A percentile compares a stretch with the other conserved stretches of the same genome.
Conservation (phyloP, 805 yeast species). For the Candida yuanshanica region DNA sequence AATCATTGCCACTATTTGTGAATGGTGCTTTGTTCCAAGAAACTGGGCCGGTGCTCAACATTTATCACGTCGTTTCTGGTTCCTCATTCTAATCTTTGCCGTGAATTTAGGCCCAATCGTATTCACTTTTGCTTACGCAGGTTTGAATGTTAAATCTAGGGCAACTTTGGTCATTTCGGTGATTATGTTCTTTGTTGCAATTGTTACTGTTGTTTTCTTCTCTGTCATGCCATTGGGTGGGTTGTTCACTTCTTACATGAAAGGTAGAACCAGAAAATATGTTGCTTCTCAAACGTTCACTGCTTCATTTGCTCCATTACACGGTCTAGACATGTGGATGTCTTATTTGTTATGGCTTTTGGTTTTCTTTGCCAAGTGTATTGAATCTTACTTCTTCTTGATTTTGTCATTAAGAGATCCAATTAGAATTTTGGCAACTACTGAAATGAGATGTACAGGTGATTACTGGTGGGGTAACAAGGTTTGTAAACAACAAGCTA, state of each 20-base stretch:
- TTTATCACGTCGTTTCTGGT: constrained; percentile 78
- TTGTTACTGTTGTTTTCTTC: constrained; percentile 79
- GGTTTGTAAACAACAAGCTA: constrained; percentile 82
- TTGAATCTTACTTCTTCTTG: constrained; percentile 91
- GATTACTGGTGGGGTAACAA: constrained; percentile 79
- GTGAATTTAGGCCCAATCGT: constrained; percentile 82
- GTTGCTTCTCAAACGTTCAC: constrained; percentile 95
- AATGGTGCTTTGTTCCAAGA: constrained; percentile 96
- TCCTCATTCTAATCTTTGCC: constrained; percentile 58
- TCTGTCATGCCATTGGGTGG: constrained; percentile 97
- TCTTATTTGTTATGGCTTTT: constrained; percentile 87
- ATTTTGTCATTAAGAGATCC: constrained; percentile 90
- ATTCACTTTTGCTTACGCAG: constrained; percentile 79
- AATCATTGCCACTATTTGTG: constrained; percentile 80
- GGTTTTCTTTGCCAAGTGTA: constrained; percentile 83
- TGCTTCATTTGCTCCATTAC: constrained; percentile 75
- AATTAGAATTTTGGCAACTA: constrained; percentile 78
- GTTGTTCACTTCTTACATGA: constrained; percentile 86
- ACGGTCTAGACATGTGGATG: constrained; percentile 93
- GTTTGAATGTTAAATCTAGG: constrained; percentile 56
- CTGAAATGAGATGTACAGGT: constrained; percentile 92
- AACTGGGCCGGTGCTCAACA: constrained; percentile 99
- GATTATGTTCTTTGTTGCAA: constrained; percentile 83
- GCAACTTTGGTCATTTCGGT: constrained; percentile 77
- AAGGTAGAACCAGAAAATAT: constrained; percentile 78